Percentiles rank a stretch among this genome's conserved stretches.
Evolutionary conservation across 805 yeast species (phyloP).

Genomic region (Ogataea pignaliae): DNA sequence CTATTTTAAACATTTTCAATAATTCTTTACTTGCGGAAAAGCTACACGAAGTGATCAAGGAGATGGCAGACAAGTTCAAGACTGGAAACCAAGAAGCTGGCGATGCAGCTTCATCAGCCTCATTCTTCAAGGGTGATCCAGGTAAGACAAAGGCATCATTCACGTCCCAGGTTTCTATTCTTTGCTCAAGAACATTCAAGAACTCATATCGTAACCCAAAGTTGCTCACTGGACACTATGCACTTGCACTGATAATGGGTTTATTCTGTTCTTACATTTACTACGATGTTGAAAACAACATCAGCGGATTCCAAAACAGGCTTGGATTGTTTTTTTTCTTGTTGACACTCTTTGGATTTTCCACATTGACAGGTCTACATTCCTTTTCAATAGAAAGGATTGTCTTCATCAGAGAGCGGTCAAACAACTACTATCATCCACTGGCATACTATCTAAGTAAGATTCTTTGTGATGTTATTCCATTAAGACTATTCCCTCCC

Average conservation of each 20-base stretch:
- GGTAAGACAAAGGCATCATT: slow-evolving; percentile 51
- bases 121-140: slow-evolving; percentile 28
- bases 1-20: slow-evolving; percentile 20
- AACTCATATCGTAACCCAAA: slow-evolving; percentile 91
- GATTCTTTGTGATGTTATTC: slow-evolving; percentile 86
- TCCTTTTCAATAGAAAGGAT: slow-evolving; percentile 85
- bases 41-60: slow-evolving; percentile 35
- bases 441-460: slow-evolving; percentile 80
- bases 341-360: slow-evolving; percentile 88
- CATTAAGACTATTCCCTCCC: slow-evolving; percentile 91
- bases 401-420: slow-evolving; percentile 86
- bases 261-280: slow-evolving; percentile 82
- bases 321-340: slow-evolving; percentile 90
- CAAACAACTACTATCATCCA: slow-evolving; percentile 91
- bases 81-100: slow-evolving; percentile 7
- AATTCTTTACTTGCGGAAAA: slow-evolving; percentile 37
- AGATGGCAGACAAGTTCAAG: slow-evolving; percentile 13
- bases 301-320: slow-evolving; percentile 94
- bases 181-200: slow-evolving; percentile 84
- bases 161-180: slow-evolving; percentile 60
- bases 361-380: slow-evolving; percentile 86
- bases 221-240: slow-evolving; percentile 79
- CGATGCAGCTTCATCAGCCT: slow-evolving; percentile 11
- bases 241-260: slow-evolving; percentile 72
- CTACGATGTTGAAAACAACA: slow-evolving; percentile 79